Evolutionary conservation across 257 asterid species (phyloP), one percentile per base, ranked within the genome.

Genomic region (Nicotiana noctiflora): DNA sequence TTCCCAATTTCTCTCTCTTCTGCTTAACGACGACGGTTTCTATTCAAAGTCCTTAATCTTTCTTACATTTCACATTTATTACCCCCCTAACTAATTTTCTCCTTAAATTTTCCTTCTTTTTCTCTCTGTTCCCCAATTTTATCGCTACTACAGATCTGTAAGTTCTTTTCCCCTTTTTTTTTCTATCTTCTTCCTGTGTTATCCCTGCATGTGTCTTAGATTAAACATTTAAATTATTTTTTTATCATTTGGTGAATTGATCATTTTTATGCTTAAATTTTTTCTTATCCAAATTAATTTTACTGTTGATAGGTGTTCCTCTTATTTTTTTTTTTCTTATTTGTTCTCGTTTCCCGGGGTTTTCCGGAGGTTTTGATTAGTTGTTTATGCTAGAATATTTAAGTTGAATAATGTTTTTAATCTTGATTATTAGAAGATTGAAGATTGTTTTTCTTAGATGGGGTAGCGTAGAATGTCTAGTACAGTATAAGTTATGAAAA

Each of bases 1-100:
- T 70, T 18, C 51, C 37, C 59, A 3, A 14, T 31, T 5, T 4
- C 11, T 44, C 29, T 21, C 66, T 75, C 82, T 60, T 66, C 32
- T 11, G 8, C 53, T 66, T 77, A 78, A 81, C 32, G 63, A 29
- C 66, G 83, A 80, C 88, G 84, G 93, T 85, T 88, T 87, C 89
- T n/a, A 77, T 83, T 82, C 81, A 79, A 80, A 80, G 80, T 84
- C 83, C 37, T 79, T 9, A 5, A 61, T 19, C 9, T 65, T 56
- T 49, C 44, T 49, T 81, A 37, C 57, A 78, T 74, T 62, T 57
- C 53, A 29, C 77, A 27, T 74, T 65, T 70, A 64, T 57, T 23
- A 56, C 56, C 65, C 32, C 46, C 25, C 8, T 5, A 32, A 32
- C 37, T 17, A 37, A 11, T 70, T 76, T 64, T 46, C 61, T 61